Evolutionary conservation across 495 filamentous ascomycete genomes (phyloP), one percentile per base, ranked within the genome.

Genomic region (Hypoxylon crocopeplum): DNA sequence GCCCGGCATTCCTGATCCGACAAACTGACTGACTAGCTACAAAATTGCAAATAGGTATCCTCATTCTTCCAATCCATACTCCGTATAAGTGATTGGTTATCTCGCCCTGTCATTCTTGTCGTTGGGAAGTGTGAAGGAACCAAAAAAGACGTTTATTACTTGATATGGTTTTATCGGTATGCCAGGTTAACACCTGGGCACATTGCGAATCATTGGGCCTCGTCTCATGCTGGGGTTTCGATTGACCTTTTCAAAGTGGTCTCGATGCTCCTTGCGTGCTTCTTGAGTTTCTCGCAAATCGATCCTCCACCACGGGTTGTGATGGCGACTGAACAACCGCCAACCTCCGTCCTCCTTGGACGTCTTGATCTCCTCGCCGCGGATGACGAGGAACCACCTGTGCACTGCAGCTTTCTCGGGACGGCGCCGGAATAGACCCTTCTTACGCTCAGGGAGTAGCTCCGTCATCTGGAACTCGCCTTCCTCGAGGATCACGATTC

Each of bases 261-360:
- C 42, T 8, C 49, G 61, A 33, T 59, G 47, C 45, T 58, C 36
- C 3, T 15, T 25, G 7, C 67, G 51, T 36, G 48, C 55, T 15
- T 61, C 48, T 27, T 32, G 61, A 7, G 63, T 67, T 36, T 67
- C 67, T 15, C 10, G 34, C 7, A 27, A 30, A 36, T 69, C 63
- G 16, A 59, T 13, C 49, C 33, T 58, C 51, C 55, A 61, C 63
- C 67, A 69, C 3, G 63, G 63, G 25, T 66, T 69, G n/a, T 54
- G 50, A 17, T 37, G 5, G 12, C 41, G 50, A 24, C 16, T 36
- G 33, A 53, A 66, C 8, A 30, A 15, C 39, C 40, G 56, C 66
- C 66, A 69, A 17, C 63, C 63, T 6, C 30, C 63, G 12, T 21
- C 25, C 38, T 64, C 51, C 20, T 67, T 61, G 1, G 63, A 46